phyloP scores from a whole-genome alignment of 2,329 filamentous ascomycete species.

The Passalora sequoiae region DNA sequence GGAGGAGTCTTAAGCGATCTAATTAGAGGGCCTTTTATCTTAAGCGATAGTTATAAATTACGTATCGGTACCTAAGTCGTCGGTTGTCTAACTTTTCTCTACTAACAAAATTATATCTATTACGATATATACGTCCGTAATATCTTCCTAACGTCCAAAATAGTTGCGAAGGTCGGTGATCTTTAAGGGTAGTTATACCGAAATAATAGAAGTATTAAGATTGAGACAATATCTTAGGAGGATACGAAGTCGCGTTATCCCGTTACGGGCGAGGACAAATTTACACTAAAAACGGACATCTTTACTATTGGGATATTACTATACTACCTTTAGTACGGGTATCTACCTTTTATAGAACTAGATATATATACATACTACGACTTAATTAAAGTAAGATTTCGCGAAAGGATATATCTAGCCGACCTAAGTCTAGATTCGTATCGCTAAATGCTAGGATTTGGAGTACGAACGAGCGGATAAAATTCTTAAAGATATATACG shows the following conservation, averaged over 20 bases:
- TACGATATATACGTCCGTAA: constrained; percentile 11
- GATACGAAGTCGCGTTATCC: constrained; percentile 12
- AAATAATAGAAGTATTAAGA: constrained; percentile 7
- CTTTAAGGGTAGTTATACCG: constrained; percentile 10
- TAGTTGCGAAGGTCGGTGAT: constrained; percentile 12
- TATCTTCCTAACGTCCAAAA: constrained; percentile 9
- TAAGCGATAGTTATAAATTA: constrained; percentile 1
- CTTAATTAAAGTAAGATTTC: constrained; percentile 1
- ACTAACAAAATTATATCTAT: constrained; percentile 8
- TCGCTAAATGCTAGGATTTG: background rate
- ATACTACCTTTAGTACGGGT: constrained; percentile 1
- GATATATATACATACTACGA: constrained; percentile 1
- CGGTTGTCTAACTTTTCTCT: constrained; percentile 6
- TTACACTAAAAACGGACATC: background rate
- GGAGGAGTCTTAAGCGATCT: background rate
- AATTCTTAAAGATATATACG: background rate
- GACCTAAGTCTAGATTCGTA: background rate
- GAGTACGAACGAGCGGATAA: constrained; percentile 3
- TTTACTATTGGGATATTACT: constrained; percentile 1
- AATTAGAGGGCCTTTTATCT: background rate
- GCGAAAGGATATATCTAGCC: background rate
- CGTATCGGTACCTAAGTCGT: constrained; percentile 5
- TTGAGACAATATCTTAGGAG: constrained; percentile 8
- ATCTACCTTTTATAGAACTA: background rate
- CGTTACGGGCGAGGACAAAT: constrained; percentile 8